These are phyloP conservation scores for Lactifluus rugatus DNA, from an alignment of 768 basidiomycete genomes.

Conservation along the genomic window DNA sequence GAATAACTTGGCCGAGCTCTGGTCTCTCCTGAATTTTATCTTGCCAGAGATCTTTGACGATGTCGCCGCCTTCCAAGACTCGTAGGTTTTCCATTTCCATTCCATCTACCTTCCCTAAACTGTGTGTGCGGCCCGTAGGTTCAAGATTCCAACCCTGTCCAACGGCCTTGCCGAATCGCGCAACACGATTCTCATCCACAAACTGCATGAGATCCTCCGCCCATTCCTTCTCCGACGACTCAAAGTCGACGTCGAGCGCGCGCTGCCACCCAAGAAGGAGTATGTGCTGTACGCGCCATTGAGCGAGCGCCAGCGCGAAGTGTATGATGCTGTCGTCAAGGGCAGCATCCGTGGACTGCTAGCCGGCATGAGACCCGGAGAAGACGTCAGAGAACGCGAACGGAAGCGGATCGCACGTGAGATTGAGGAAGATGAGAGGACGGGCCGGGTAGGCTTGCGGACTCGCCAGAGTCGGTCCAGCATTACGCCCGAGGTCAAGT, in stretches of 20 bases:
- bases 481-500: slow-evolving; percentile 24
- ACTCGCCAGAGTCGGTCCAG: slow-evolving; percentile 2
- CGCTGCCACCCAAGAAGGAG: slow-evolving; percentile 85
- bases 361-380: slow-evolving; percentile 21
- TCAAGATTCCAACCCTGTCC: slow-evolving; percentile 60
- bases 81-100: slow-evolving; percentile 35
- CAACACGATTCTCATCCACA: slow-evolving; percentile 57
- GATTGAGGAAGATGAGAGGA: slow-evolving; percentile 44
- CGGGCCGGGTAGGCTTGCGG: slow-evolving; percentile 24
- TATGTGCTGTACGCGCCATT: slow-evolving; percentile 91
- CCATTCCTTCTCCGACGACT: slow-evolving; percentile 90
- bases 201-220: slow-evolving; percentile 84
- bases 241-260: slow-evolving; percentile 76
- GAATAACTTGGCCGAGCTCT: slow-evolving; percentile 94
- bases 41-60: slow-evolving; percentile 91
- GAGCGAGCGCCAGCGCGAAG: slow-evolving; percentile 68
- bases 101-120: background rate
- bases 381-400: slow-evolving; percentile 26
- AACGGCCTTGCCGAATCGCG: slow-evolving; percentile 46
- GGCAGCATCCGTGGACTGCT: slow-evolving; percentile 59
- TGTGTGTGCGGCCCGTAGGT: slow-evolving; percentile 36
- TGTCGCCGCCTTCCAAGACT: slow-evolving; percentile 81
- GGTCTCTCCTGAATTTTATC: slow-evolving; percentile 93
- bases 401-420: slow-evolving; percentile 28
- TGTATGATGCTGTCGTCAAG: slow-evolving; percentile 72